Evolutionary conservation across 441 rosid species (phyloP), one percentile per base, ranked within the genome.

Genomic region (Pelargonium fulgidum): DNA sequence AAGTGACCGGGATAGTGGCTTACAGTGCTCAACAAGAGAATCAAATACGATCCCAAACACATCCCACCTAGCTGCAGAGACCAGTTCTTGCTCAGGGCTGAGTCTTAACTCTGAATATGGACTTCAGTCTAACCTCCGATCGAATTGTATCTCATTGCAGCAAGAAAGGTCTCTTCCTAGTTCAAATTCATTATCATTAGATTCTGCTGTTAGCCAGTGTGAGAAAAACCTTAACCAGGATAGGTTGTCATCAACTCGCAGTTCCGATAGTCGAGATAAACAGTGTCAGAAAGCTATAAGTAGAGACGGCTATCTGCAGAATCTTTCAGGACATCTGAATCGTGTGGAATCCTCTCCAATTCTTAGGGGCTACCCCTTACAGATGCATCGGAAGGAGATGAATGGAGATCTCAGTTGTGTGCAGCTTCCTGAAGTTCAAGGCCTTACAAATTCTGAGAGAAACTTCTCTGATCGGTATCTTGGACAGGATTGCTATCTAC

Each of bases 401-500:
- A 81, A 77, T 63, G 87, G 81, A 50, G 81, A 77, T 73, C 24
- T 79, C 17, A 58, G 76, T 33, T 59, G 76, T 22, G 68, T 73
- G 44, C 73, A 70, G 58, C 64, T 69, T 36, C 72, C 79, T 68
- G 81, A 77, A 42, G 72, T 64, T 63, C 75, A 72, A 67, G 72
- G 76, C 65, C 66, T 76, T 68, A 76, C 79, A 16, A 78, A 81
- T 64, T 74, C 80, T 13, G 90, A 82, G 62, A 72, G 78, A 70
- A 78, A 66, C 74, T 14, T 67, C 4, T 8, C 75, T 41, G 50
- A 70, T 50, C 79, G 68, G 48, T 70, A 54, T 74, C 66, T 65
- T 44, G 70, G 83, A 70, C 91, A 83, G 62, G 86, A 80, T 76
- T 81, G 82, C 74, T 73, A 75, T 71, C 86, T 87, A 69, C 79